Percentiles rank a stretch among this genome's conserved stretches.
These are phyloP conservation scores for Nakazawaea ambrosiae DNA, from an alignment of 805 yeast genomes.

Conservation along the genomic window DNA sequence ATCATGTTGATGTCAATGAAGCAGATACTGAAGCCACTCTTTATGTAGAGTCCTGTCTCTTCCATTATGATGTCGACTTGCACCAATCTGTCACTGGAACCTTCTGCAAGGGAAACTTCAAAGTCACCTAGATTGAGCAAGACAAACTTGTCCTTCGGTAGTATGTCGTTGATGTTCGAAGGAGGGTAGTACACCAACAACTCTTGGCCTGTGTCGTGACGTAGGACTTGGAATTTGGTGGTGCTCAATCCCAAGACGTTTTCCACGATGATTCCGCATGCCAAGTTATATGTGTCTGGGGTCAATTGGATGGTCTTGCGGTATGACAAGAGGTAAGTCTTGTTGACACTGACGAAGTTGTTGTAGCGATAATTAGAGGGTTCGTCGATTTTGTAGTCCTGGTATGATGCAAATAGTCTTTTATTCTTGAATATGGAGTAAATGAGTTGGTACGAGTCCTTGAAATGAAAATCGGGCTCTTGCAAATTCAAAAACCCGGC, in stretches of 20 bases:
- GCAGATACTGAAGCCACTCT: constrained; percentile 41
- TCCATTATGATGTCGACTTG: constrained; percentile 42
- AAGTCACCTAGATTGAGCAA: constrained; percentile 47
- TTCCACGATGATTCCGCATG: constrained; percentile 45
- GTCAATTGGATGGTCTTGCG: constrained; percentile 37
- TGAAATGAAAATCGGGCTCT: constrained; percentile 25
- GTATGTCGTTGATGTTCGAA: constrained; percentile 45
- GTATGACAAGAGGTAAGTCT: constrained; percentile 42
- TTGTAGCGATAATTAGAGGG: constrained; percentile 36
- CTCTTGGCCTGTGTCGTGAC: constrained; percentile 21
- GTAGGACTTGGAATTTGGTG: constrained; percentile 40
- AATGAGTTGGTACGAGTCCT: constrained; percentile 50
- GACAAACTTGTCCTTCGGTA: constrained; percentile 45
- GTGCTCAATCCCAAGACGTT: constrained; percentile 53
- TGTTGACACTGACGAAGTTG: constrained; percentile 39
- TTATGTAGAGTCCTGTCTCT: constrained; percentile 47
- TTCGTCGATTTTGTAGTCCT: constrained; percentile 35
- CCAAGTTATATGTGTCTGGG: constrained; percentile 42
- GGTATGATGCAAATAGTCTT: constrained; percentile 42
- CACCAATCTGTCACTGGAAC: constrained; percentile 18
- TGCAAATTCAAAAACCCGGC: constrained; percentile 16
- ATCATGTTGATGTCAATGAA: constrained; percentile 24
- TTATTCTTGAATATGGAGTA: constrained; percentile 44
- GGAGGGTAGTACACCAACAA: constrained; percentile 47
- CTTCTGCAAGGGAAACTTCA: constrained; percentile 20